A percentile compares a stretch with the other conserved stretches of the same genome.
These are phyloP conservation scores for Cicer chorassanicum DNA, from an alignment of 306 rosid species.

Conservation along the genomic window DNA sequence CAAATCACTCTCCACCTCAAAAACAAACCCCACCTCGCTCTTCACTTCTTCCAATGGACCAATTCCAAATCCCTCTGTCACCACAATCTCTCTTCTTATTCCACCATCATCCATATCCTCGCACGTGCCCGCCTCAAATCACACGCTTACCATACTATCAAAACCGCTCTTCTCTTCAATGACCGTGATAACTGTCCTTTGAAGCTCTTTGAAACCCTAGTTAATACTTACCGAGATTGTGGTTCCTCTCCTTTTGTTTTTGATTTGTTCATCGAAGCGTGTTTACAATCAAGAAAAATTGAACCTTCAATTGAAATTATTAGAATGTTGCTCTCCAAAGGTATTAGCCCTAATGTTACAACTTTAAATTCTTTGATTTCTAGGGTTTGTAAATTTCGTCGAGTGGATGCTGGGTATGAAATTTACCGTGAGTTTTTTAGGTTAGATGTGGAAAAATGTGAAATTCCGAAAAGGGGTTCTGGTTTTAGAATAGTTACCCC, in stretches of 20 bases:
- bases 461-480: slow-evolving; percentile 46
- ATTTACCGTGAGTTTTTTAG: slow-evolving; percentile 66
- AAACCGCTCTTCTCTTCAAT: slow-evolving; percentile 48
- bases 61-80: slow-evolving; percentile 59
- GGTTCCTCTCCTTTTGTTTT: slow-evolving; percentile 86
- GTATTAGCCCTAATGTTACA: slow-evolving; percentile 61
- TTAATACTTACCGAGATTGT: slow-evolving; percentile 61
- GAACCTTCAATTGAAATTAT: slow-evolving; percentile 58
- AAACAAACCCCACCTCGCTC: slow-evolving; percentile 78
- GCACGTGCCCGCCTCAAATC: slow-evolving; percentile 67
- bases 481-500: slow-evolving; percentile 57
- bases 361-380: slow-evolving; percentile 74
- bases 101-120: slow-evolving; percentile 72
- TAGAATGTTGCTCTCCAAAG: slow-evolving; percentile 68
- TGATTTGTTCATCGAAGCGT: slow-evolving; percentile 70
- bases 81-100: slow-evolving; percentile 68
- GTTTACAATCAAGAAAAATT: slow-evolving; percentile 59
- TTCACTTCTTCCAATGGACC: slow-evolving; percentile 72
- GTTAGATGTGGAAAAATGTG: slow-evolving; percentile 44
- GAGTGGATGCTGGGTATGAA: slow-evolving; percentile 58
- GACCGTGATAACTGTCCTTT: slow-evolving; percentile 42
- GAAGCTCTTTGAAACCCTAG: slow-evolving; percentile 66
- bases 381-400: slow-evolving; percentile 51
- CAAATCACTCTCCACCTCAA: slow-evolving; percentile 58
- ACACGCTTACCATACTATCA: slow-evolving; percentile 62